These are phyloP conservation scores for Mycena indigotica DNA, from an alignment of 768 basidiomycete genomes.

Conservation along the genomic window DNA sequence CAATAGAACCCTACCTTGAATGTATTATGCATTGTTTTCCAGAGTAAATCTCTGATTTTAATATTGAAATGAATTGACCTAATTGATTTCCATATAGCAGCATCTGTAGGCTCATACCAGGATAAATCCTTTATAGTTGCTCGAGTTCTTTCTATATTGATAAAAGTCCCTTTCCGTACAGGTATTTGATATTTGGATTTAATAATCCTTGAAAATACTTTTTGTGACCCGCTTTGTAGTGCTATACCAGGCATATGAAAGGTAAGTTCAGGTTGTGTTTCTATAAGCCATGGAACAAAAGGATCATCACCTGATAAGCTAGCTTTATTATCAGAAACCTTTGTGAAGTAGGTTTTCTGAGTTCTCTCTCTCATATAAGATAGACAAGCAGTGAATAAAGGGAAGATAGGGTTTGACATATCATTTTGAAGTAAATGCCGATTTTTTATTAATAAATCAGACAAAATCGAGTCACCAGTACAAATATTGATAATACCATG, in stretches of 20 bases:
- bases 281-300: not conserved
- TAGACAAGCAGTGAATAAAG: not conserved
- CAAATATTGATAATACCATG: not conserved
- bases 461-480: not conserved
- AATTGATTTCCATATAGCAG: constrained; percentile 3
- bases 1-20: constrained; percentile 18
- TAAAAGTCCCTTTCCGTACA: not conserved
- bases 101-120: not conserved
- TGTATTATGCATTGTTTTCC: constrained; percentile 9
- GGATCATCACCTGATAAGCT: not conserved
- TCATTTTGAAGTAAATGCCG: not conserved
- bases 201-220: constrained; percentile 2
- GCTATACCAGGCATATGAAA: constrained; percentile 1
- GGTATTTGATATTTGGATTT: not conserved
- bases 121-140: not conserved
- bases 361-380: constrained; percentile 1
- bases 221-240: constrained; percentile 2
- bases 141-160: constrained; percentile 2
- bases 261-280: not conserved
- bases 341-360: not conserved
- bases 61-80: not conserved
- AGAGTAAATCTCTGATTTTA: constrained; percentile 3
- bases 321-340: not conserved
- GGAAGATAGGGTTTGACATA: not conserved
- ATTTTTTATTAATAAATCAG: not conserved